Evolutionary conservation across 352 stramenopile genomes (phyloP), one percentile per base, ranked within the genome.

Genomic region (Globisporangium abappressorium): DNA sequence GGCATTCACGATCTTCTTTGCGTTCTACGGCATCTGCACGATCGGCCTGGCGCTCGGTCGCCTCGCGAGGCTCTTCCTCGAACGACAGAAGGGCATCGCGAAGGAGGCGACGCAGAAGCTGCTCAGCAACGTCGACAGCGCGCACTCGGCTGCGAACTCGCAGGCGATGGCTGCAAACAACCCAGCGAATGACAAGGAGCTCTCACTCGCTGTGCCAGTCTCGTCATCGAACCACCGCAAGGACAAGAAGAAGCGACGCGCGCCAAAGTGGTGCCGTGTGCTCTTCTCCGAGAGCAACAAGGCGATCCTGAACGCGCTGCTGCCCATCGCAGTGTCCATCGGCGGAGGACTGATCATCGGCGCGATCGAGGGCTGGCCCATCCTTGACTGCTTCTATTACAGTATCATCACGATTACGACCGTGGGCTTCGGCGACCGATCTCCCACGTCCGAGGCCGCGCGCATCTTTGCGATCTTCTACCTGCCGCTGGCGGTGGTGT

Each of bases 351-450:
- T 91, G 2, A 77, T 88, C 53, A 57, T 91, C 24, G 80, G 82
- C 3, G 76, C 70, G 2, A 88, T 89, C 54, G 82, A 91, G 71
- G 77, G 77, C 43, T 89, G 82, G 80, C 70, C 77, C 4, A 28
- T 88, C 5, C 72, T 97, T 22, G 93, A 98, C 79, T 90, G 88
- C 62, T 85, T 98, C 57, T 98, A 98, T 66, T 98, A 97, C 75
- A 86, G 82, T 15, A 70, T 97, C 57, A 92, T 98, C 41, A 97
- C 91, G 0, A 77, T 98, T 38, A 98, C 93, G 18, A 97, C 87
- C 7, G 80, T 96, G 6, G 91, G 90, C 30, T 97, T 95, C 72
- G 89, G 86, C 3, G 91, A 97, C 72, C 66, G 92, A 15, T 82
- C 71, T 4, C 87, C 92, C n/a, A 85, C 78, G 43, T 88, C 75